Conservation (phyloP, 176 grass and related monocot species). For the Saccharum officinarum region DNA sequence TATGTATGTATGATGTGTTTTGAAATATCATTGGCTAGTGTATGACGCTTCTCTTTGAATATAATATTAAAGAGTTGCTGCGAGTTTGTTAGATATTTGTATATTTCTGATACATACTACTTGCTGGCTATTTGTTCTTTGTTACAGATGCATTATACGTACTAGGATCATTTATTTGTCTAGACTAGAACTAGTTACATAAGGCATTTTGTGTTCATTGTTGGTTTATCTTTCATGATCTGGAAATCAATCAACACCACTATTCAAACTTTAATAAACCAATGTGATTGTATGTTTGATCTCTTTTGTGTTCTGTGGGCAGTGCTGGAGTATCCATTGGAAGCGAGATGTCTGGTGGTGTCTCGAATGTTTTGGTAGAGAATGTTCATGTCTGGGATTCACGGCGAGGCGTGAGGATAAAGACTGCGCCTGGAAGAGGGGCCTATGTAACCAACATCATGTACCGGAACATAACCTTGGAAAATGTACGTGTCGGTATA, state of each 20-base stretch:
- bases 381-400: slow-evolving; percentile 76
- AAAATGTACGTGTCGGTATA: slow-evolving; percentile 72
- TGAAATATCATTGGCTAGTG: background rate
- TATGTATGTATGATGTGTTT: background rate
- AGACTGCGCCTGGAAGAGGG: slow-evolving; percentile 87
- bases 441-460: slow-evolving; percentile 62
- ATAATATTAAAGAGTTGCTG: background rate
- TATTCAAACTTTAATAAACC: background rate
- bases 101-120: background rate
- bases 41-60: background rate
- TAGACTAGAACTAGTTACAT: background rate
- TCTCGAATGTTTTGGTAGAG: slow-evolving; percentile 69
- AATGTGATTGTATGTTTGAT: slow-evolving; percentile 12
- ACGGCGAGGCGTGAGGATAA: slow-evolving; percentile 78
- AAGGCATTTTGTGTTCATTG: background rate
- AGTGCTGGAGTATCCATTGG: slow-evolving; percentile 86
- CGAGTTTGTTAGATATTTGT: background rate
- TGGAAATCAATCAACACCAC: background rate
- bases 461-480: slow-evolving; percentile 70
- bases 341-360: slow-evolving; percentile 92
- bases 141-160: background rate
- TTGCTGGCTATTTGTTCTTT: slow-evolving; percentile 1
- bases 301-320: slow-evolving; percentile 42
- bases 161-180: background rate
- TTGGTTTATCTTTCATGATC: background rate